Percentiles rank a stretch among this genome's conserved stretches.
Evolutionary conservation across 169 alveolate genomes (phyloP).

Genomic region (Plasmodium ovale): DNA sequence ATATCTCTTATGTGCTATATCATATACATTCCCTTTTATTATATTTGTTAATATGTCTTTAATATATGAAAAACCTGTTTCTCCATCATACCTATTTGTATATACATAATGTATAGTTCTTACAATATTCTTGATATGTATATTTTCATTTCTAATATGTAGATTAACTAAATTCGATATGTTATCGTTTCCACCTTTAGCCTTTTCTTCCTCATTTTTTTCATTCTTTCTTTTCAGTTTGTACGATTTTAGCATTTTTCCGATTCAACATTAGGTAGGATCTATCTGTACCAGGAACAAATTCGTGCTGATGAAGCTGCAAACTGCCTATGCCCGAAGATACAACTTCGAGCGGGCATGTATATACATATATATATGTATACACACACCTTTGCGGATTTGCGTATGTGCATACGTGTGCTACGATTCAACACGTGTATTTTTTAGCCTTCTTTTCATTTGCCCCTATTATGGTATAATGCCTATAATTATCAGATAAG

Average conservation of each 20-base stretch:
- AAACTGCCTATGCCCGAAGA: too few relatives aligned
- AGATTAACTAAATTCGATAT: conserved; percentile 21
- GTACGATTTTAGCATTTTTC: conserved; percentile 21
- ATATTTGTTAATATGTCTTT: conserved; percentile 63
- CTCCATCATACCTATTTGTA: conserved; percentile 62
- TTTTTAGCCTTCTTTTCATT: too few relatives aligned
- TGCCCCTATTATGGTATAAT: too few relatives aligned
- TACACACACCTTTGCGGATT: too few relatives aligned
- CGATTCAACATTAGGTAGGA: too few relatives aligned
- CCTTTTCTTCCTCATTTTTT: conserved; percentile 6
- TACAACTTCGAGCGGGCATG: background rate
- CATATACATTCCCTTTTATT: conserved; percentile 67
- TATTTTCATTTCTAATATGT: conserved; percentile 59
- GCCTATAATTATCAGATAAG: too few relatives aligned
- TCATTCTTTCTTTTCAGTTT: conserved; percentile 23
- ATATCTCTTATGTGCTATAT: conserved; percentile 36
- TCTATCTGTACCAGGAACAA: too few relatives aligned
- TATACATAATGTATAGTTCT: conserved; percentile 70
- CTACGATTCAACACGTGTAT: too few relatives aligned
- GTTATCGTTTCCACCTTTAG: background rate
- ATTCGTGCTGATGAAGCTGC: too few relatives aligned
- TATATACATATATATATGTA: background rate
- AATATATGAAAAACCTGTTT: conserved; percentile 66
- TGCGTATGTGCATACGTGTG: too few relatives aligned
- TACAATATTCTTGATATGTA: conserved; percentile 64